Evolutionary conservation across 495 filamentous ascomycete species (phyloP).

Genomic region (Letharia columbiana): DNA sequence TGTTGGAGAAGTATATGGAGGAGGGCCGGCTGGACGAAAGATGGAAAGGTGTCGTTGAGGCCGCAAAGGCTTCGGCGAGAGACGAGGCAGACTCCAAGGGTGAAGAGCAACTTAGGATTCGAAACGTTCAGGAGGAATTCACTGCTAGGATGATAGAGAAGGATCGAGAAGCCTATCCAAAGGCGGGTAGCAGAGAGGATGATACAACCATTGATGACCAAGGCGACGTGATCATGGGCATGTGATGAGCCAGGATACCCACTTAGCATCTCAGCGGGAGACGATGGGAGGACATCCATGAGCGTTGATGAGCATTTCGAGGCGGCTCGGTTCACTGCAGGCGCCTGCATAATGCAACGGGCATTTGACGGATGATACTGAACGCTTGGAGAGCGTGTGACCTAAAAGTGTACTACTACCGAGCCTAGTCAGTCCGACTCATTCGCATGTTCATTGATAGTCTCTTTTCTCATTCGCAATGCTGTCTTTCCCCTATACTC

Average conservation of each 20-base stretch:
- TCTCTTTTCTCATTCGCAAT: background rate
- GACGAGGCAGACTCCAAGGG: slow-evolving; percentile 21
- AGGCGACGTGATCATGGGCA: slow-evolving; percentile 17
- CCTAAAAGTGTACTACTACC: background rate
- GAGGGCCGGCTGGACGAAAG: slow-evolving; percentile 52
- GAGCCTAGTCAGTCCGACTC: background rate
- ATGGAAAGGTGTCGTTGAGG: slow-evolving; percentile 44
- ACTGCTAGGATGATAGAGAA: slow-evolving; percentile 3
- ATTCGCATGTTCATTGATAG: background rate
- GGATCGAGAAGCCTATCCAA: slow-evolving; percentile 12
- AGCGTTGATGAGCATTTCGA: background rate
- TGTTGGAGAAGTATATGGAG: slow-evolving; percentile 45
- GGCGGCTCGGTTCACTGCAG: background rate
- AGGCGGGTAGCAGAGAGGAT: background rate
- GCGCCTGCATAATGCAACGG: background rate
- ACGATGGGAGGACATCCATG: background rate
- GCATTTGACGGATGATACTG: background rate
- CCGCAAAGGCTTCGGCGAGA: slow-evolving; percentile 25
- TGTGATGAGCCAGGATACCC: slow-evolving; percentile 7
- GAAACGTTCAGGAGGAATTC: slow-evolving; percentile 8
- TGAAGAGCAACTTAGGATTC: slow-evolving; percentile 10
- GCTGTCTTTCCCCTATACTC: background rate
- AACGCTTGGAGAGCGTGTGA: background rate
- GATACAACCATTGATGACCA: slow-evolving; percentile 6
- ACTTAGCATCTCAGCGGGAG: background rate